Percentiles rank a stretch among this genome's conserved stretches.
Conservation (phyloP, 2,329 filamentous ascomycete genomes). For the Huntiella decipiens region DNA sequence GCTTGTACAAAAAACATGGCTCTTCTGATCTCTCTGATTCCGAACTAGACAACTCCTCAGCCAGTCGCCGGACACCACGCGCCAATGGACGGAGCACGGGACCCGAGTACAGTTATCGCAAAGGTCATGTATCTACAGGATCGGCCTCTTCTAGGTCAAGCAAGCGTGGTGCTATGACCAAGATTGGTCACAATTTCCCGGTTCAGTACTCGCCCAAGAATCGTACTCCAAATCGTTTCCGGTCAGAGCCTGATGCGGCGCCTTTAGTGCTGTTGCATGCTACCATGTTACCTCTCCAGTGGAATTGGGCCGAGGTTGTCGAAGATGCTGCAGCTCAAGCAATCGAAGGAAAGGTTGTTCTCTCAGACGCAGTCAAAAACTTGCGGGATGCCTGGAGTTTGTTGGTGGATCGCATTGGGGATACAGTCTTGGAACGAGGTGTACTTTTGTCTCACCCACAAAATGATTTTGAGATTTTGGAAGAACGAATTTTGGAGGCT, state of each 20-base stretch:
- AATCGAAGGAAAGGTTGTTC: constrained; percentile 15
- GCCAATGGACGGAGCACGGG: background rate
- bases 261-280: constrained; percentile 64
- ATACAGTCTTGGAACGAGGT: constrained; percentile 55
- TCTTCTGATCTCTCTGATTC: constrained; percentile 35
- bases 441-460: constrained; percentile 61
- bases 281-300: constrained; percentile 51
- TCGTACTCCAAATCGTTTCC: constrained; percentile 38
- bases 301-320: constrained; percentile 41
- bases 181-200: constrained; percentile 33
- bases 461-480: constrained; percentile 60
- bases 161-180: constrained; percentile 29
- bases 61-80: constrained; percentile 40
- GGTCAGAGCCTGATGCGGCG: constrained; percentile 36
- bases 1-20: background rate
- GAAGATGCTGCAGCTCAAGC: constrained; percentile 17
- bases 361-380: constrained; percentile 26
- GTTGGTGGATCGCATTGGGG: constrained; percentile 49
- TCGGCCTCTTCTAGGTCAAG: constrained; percentile 35
- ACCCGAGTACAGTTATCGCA: constrained; percentile 14
- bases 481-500: constrained; percentile 58
- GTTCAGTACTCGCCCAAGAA: constrained; percentile 36
- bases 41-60: constrained; percentile 20
- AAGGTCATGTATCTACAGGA: constrained; percentile 54
- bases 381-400: constrained; percentile 46